Conservation (phyloP, 1,284 basidiomycete species). For the Boletus calvinii region DNA sequence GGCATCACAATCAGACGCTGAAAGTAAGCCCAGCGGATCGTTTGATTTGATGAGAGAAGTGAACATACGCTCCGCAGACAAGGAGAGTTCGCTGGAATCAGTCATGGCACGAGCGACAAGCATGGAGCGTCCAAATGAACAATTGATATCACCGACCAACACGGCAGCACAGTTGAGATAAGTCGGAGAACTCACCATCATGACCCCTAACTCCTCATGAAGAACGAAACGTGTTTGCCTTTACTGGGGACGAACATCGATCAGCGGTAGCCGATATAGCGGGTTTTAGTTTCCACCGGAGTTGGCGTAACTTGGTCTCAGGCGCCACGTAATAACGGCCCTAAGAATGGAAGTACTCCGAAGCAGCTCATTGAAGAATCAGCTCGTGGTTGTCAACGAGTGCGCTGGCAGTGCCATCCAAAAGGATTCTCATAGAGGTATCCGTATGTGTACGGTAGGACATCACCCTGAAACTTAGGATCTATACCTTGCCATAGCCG, state of each 20-base stretch:
- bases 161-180: background rate
- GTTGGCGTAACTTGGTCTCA: background rate
- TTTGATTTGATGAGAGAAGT: constrained; percentile 18
- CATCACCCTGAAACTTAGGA: background rate
- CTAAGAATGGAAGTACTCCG: constrained; percentile 13
- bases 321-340: background rate
- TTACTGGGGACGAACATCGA: background rate
- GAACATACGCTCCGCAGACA: constrained; percentile 7
- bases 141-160: constrained; percentile 1
- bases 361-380: background rate
- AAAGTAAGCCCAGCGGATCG: constrained; percentile 22
- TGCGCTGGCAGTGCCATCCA: background rate
- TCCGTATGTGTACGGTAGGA: constrained; percentile 8
- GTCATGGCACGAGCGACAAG: constrained; percentile 10
- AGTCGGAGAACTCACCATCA: background rate
- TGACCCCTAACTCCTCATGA: background rate
- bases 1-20: constrained; percentile 19
- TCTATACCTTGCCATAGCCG: constrained; percentile 14
- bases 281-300: background rate
- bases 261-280: background rate
- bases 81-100: background rate
- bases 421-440: background rate
- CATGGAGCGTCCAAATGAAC: background rate
- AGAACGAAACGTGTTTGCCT: constrained; percentile 17
- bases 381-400: background rate